Evolutionary conservation across 2,329 filamentous ascomycete species (phyloP).

Genomic region (Botrytis pseudocinerea): DNA sequence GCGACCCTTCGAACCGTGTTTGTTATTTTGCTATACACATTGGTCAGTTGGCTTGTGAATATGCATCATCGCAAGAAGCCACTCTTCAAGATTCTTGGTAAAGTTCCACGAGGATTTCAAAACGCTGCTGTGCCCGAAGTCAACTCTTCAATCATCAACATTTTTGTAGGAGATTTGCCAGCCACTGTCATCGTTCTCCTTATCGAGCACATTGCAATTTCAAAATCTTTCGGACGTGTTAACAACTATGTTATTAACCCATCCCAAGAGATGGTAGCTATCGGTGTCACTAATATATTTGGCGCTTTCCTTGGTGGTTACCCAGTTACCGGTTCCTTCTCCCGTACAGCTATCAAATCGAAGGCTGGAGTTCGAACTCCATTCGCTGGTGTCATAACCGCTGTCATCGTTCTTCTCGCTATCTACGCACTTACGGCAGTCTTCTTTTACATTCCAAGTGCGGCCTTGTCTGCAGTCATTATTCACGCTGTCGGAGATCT

Average conservation of each 20-base stretch:
- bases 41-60: conserved; percentile 87
- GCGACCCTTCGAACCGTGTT: conserved; percentile 88
- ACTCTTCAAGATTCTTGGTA: conserved; percentile 71
- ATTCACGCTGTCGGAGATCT: conserved; percentile 94
- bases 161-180: conserved; percentile 73
- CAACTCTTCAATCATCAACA: conserved; percentile 62
- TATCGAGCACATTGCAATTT: conserved; percentile 95
- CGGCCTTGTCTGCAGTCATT: conserved; percentile 82
- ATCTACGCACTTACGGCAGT: conserved; percentile 85
- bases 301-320: conserved; percentile 92
- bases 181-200: conserved; percentile 90
- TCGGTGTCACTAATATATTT: conserved; percentile 85
- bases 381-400: conserved; percentile 86
- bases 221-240: conserved; percentile 92
- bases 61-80: conserved; percentile 62
- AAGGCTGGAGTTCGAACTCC: conserved; percentile 94
- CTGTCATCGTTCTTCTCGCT: conserved; percentile 79
- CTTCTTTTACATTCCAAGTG: conserved; percentile 90
- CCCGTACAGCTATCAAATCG: conserved; percentile 92
- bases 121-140: conserved; percentile 73
- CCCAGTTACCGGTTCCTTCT: conserved; percentile 93
- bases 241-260: conserved; percentile 97
- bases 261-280: conserved; percentile 93
- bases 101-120: conserved; percentile 83
- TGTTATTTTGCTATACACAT: conserved; percentile 86